phyloP scores from a whole-genome alignment of 2,329 filamentous ascomycete species.

The Ophiostoma tasmaniense region DNA sequence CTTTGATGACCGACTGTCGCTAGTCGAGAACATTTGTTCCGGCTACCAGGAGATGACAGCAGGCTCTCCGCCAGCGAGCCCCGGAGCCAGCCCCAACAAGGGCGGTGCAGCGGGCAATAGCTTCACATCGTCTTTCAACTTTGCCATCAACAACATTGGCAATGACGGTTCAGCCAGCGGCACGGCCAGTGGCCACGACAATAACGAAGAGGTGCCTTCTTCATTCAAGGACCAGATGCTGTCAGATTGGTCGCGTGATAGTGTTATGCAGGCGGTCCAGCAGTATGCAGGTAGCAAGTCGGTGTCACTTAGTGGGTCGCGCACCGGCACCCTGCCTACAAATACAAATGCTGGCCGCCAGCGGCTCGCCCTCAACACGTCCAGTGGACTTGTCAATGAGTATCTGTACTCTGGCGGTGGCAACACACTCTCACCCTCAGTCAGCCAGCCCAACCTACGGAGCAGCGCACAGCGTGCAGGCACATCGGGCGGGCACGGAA shows the following conservation, averaged over 20 bases:
- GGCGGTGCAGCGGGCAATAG: slow-evolving; percentile 23
- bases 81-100: slow-evolving; percentile 59
- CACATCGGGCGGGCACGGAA: slow-evolving; percentile 20
- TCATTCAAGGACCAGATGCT: slow-evolving; percentile 68
- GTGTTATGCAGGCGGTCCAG: slow-evolving; percentile 54
- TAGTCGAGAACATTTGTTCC: slow-evolving; percentile 66
- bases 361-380: slow-evolving; percentile 45
- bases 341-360: slow-evolving; percentile 31
- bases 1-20: slow-evolving; percentile 62
- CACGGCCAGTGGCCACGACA: slow-evolving; percentile 24
- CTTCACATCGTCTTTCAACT: slow-evolving; percentile 6
- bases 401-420: slow-evolving; percentile 21
- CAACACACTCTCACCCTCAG: slow-evolving; percentile 36
- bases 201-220: slow-evolving; percentile 52
- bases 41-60: slow-evolving; percentile 53
- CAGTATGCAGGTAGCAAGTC: slow-evolving; percentile 58
- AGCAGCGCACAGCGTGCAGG: slow-evolving; percentile 37
- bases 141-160: not conserved
- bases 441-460: slow-evolving; percentile 43
- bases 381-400: slow-evolving; percentile 23
- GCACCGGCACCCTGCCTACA: slow-evolving; percentile 50
- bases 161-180: not conserved
- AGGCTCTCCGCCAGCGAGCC: slow-evolving; percentile 58
- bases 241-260: slow-evolving; percentile 69
- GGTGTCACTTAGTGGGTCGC: slow-evolving; percentile 68